Evolutionary conservation across 768 basidiomycete species (phyloP).

Genomic region (Cyclocybe aegerita): DNA sequence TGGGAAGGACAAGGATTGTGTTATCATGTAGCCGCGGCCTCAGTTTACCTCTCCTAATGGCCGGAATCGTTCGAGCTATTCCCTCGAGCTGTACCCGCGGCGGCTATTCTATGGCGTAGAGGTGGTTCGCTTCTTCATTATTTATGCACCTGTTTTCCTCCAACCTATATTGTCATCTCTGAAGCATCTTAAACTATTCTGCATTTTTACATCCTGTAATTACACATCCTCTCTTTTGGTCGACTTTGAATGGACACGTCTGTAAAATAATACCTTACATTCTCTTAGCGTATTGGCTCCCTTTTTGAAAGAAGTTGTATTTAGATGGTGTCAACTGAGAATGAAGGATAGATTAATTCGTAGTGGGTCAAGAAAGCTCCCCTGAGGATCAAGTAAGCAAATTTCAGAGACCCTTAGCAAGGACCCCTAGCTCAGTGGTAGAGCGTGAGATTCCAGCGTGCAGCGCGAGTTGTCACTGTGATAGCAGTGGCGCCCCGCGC

Average conservation of each 20-base stretch:
- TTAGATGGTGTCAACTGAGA: background rate
- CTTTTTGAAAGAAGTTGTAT: conserved; percentile 2
- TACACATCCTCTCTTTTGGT: conserved; percentile 15
- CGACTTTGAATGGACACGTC: conserved; percentile 17
- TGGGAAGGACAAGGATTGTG: conserved; percentile 77
- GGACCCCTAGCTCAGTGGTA: conserved; percentile 35
- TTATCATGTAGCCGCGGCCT: conserved; percentile 65
- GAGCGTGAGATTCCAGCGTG: conserved; percentile 32
- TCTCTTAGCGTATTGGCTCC: conserved; percentile 12
- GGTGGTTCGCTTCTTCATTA: background rate
- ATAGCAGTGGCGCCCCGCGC: no score
- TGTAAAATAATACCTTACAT: conserved; percentile 23
- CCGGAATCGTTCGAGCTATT: no score
- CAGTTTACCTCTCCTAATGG: no score
- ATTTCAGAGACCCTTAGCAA: background rate
- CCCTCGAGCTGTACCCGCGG: no score
- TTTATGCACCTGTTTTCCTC: background rate
- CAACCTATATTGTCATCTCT: conserved; percentile 2
- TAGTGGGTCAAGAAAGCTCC: no score
- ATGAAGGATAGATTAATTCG: no score
- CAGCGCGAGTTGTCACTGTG: background rate
- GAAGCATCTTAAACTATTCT: conserved; percentile 21
- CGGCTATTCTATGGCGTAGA: no score
- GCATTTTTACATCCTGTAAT: conserved; percentile 19
- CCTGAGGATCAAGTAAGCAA: background rate